Base-by-base conservation (phyloP, 1,139 yeast genomes). In the Diutina sp. region DNA sequence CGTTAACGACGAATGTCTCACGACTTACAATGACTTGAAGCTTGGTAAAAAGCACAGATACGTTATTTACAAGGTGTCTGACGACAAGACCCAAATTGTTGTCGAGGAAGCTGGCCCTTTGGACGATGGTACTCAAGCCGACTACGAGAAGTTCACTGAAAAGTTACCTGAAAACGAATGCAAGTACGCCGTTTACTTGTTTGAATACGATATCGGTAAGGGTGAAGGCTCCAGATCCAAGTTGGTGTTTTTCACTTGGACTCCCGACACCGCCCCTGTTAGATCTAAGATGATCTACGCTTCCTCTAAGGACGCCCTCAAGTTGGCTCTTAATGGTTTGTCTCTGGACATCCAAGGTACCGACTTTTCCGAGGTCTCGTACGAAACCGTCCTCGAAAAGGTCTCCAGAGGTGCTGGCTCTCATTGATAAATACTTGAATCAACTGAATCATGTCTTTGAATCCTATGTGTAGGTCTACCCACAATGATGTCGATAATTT, bases 201-300 rank as follows among this genome's bases (percentile, higher is more conserved):
- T 93, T 66, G 97, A 91, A 75, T 93, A 90, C 74, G 97, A 90
- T 71, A 77, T 89, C 61, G 83, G 88, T 63, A 83, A 83, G 55
- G 93, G 90, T 65, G 98, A 93, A 74, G 99, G 99, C 70, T 90
- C 90, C 80, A 87, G 95, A 79, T 85, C 91, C 68, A 93, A 93
- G 82, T 87, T 93, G 67, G 85, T 91, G 60, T 93, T 93, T 76
- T 87, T 73, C 79, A 87, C 95, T 64, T 93, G 99, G 99, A 85
- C 97, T 61, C 99, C 99, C 67, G 99, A 95, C 71, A 87, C 95
- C 60, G 97, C 98, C 57, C 90, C 95, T 61, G 84, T 95, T 67
- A 87, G 90, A 77, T 73, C 95, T 66, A 93, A 93, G 86, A 95
- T 93, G 99, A 88, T 91, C 60, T 91, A 90, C 78, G 98, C 99